phyloP scores from a whole-genome alignment of 2,329 filamentous ascomycete genomes.

The Colletotrichum sp. region DNA sequence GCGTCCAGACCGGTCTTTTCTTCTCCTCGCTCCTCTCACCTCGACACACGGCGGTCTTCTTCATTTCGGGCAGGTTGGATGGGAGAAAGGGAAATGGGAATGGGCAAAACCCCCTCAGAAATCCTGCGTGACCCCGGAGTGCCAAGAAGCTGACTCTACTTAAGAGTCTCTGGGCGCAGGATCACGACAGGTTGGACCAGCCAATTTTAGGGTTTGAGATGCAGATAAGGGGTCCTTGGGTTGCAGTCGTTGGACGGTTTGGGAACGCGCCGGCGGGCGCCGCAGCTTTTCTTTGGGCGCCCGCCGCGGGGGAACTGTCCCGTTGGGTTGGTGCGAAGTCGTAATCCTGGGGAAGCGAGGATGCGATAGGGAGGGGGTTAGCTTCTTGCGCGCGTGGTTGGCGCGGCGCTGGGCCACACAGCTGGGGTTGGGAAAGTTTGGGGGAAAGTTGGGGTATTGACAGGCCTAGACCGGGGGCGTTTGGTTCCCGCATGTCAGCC shows the following conservation, averaged over 20 bases:
- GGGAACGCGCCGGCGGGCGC: constrained; percentile 12
- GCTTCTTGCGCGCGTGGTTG: background rate
- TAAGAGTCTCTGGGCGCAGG: constrained; percentile 7
- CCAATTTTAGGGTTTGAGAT: constrained; percentile 15
- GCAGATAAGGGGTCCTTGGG: constrained; percentile 18
- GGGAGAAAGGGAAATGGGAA: background rate
- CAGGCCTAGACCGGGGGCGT: background rate
- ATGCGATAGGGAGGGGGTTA: constrained; percentile 4
- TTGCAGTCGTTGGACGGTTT: constrained; percentile 16
- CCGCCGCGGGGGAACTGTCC: constrained; percentile 1
- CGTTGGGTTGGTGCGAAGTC: constrained; percentile 12
- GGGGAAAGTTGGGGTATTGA: constrained; percentile 17
- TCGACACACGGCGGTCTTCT: background rate
- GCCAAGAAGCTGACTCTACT: constrained; percentile 15
- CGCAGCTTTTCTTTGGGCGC: background rate
- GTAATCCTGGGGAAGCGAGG: constrained; percentile 15
- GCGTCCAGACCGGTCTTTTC: background rate
- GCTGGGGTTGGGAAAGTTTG: constrained; percentile 8
- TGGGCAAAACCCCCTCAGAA: background rate
- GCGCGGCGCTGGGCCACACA: background rate
- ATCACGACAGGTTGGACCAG: background rate
- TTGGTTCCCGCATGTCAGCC: constrained; percentile 8
- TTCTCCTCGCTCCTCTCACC: background rate
- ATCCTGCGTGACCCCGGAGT: background rate
- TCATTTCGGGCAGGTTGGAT: background rate